These are phyloP conservation scores for Colletotrichum noveboracense DNA, from an alignment of 2,329 filamentous ascomycete species.

Conservation along the genomic window DNA sequence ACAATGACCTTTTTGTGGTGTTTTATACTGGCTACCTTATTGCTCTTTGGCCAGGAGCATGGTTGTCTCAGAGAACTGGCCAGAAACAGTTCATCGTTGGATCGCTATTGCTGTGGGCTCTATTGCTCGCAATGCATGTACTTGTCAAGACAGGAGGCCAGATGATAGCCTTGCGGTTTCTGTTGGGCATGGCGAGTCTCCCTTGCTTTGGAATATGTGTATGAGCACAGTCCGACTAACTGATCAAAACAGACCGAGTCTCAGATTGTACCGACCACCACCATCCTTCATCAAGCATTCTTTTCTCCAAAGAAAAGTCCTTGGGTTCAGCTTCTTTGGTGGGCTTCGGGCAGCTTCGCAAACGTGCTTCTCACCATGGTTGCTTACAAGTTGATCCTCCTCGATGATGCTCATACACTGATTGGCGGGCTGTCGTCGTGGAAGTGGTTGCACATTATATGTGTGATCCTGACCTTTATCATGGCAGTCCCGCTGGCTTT, in stretches of 20 bases:
- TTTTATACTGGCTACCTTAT: slow-evolving; percentile 28
- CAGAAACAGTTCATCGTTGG: slow-evolving; percentile 28
- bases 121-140: slow-evolving; percentile 27
- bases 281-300: slow-evolving; percentile 31
- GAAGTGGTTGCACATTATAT: neutral
- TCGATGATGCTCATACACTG: slow-evolving; percentile 20
- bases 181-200: slow-evolving; percentile 26
- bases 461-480: neutral
- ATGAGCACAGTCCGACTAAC: neutral
- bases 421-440: slow-evolving; percentile 24
- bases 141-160: slow-evolving; percentile 26
- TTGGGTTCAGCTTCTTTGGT: slow-evolving; percentile 33
- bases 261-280: slow-evolving; percentile 31
- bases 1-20: slow-evolving; percentile 27
- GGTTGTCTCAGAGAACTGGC: slow-evolving; percentile 25
- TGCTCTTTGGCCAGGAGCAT: slow-evolving; percentile 27
- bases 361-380: slow-evolving; percentile 33
- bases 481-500: slow-evolving; percentile 13
- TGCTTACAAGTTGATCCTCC: slow-evolving; percentile 29
- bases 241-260: slow-evolving; percentile 26
- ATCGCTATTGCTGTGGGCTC: slow-evolving; percentile 26
- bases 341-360: slow-evolving; percentile 30
- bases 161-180: slow-evolving; percentile 25
- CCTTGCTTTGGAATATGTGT: neutral
- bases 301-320: slow-evolving; percentile 32